Evolutionary conservation across 2,329 filamentous ascomycete species (phyloP).

Genomic region (Tolypocladium inflatum): DNA sequence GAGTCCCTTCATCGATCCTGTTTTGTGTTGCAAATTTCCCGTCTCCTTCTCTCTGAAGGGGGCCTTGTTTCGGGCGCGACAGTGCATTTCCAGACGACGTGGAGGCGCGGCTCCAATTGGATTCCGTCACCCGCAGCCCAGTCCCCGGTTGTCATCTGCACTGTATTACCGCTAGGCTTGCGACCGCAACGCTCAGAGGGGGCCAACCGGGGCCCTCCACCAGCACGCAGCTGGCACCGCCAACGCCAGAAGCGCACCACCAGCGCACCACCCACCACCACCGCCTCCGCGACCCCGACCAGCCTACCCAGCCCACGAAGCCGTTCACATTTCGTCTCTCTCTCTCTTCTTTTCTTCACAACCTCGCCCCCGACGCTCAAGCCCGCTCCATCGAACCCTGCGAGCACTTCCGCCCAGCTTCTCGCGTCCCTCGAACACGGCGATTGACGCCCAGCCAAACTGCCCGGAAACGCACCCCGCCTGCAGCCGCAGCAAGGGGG

Average conservation of each 20-base stretch:
- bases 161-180: not conserved
- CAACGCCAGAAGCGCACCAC: not conserved
- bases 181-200: not conserved
- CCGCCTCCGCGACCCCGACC: not conserved
- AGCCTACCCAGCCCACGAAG: not conserved
- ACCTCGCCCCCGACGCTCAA: not conserved
- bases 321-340: not conserved
- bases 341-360: not conserved
- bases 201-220: not conserved
- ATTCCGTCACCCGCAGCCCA: not conserved
- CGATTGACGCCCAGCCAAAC: not conserved
- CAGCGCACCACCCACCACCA: not conserved
- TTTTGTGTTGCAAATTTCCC: not conserved
- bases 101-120: not conserved
- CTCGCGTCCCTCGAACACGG: not conserved
- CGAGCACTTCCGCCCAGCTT: not conserved
- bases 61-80: not conserved
- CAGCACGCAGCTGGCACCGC: not conserved
- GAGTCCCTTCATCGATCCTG: not conserved
- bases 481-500: conserved; percentile 3
- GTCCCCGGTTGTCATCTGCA: not conserved
- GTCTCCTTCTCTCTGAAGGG: not conserved
- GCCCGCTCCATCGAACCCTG: not conserved
- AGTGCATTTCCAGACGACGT: not conserved
- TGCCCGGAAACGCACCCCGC: not conserved